These are phyloP conservation scores for Chondrostereum purpureum DNA, from an alignment of 1,284 basidiomycete genomes.

Conservation along the genomic window DNA sequence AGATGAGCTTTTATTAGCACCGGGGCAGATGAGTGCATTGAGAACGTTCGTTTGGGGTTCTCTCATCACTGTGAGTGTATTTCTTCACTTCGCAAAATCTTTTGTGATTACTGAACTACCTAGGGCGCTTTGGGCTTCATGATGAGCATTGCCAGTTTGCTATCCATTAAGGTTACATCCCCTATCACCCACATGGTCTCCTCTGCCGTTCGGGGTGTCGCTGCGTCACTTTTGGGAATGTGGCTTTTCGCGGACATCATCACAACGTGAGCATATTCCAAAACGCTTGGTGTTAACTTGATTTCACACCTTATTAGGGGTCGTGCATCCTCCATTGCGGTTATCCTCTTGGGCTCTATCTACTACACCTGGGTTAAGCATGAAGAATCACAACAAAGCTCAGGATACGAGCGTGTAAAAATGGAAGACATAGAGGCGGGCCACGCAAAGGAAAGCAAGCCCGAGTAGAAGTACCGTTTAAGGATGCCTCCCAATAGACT, in stretches of 20 bases:
- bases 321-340: conserved; percentile 70
- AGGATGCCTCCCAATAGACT: too few species aligned
- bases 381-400: conserved; percentile 42
- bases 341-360: conserved; percentile 74
- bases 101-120: conserved; percentile 1
- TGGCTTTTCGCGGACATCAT: conserved; percentile 73
- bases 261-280: conserved; percentile 46
- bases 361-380: conserved; percentile 87
- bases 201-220: conserved; percentile 78
- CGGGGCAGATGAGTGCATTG: conserved; percentile 40
- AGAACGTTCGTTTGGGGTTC: conserved; percentile 75
- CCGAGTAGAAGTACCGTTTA: conserved; percentile 19
- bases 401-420: conserved; percentile 31
- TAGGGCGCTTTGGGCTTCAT: conserved; percentile 81
- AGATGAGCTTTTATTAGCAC: conserved; percentile 26
- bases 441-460: conserved; percentile 20
- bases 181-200: conserved; percentile 91
- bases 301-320: conserved; percentile 41
- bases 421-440: conserved; percentile 35
- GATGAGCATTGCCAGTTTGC: conserved; percentile 83
- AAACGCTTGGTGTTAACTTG: conserved; percentile 6
- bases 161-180: conserved; percentile 88
- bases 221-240: conserved; percentile 69
- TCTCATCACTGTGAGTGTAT: conserved; percentile 43
- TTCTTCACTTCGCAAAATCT: not conserved